Base-by-base conservation (phyloP, 352 stramenopile genomes). In the Globisporangium nodosum region DNA sequence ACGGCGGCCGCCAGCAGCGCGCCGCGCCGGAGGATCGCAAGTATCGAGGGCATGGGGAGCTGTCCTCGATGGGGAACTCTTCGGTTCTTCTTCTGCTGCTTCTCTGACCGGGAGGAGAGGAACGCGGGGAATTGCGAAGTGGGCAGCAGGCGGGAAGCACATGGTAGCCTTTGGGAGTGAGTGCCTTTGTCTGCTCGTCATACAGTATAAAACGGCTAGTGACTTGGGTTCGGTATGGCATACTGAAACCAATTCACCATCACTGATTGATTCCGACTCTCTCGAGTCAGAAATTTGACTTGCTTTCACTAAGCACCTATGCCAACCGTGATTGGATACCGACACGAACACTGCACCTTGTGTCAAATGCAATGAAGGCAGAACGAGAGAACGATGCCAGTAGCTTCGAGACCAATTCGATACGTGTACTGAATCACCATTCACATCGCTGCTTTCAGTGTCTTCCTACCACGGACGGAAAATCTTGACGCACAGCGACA, bases 21-120 rank as follows among this genome's bases (percentile, higher is more conserved):
- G n/a, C 39, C 63, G 11, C 68, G 69, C n/a, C 64, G 64, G 9
- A 61, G 58, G 9, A 71, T 52, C 3, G 33, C 37, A 20, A 39
- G 39, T 57, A 57, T 57, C 52, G 52, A 57, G 15, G 52, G 52
- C 52, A 57, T 55, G 27, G 33, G 31, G 6, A 35, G 3, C 31
- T 35, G 31, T 47, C n/a, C 21, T 49, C 51, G 51, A 56, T 57
- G 37, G 35, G 21, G 47, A 16, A 5, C 45, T 57, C 37, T 57
- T 57, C 37, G 39, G n/a, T n/a, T 6, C 3, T 20, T 49, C 52
- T 57, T n/a, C 49, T 45, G 12, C n/a, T n/a, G 15, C n/a, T 35
- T 35, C 6, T 6, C 6, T 6, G 6, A 6, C 3, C 3, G 31
- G 31, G 6, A 35, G 31, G 31, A 3, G 31, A 35, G 31, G 31